Base-by-base conservation (phyloP, 768 basidiomycete species). In the Kwoniella botswanensis region DNA sequence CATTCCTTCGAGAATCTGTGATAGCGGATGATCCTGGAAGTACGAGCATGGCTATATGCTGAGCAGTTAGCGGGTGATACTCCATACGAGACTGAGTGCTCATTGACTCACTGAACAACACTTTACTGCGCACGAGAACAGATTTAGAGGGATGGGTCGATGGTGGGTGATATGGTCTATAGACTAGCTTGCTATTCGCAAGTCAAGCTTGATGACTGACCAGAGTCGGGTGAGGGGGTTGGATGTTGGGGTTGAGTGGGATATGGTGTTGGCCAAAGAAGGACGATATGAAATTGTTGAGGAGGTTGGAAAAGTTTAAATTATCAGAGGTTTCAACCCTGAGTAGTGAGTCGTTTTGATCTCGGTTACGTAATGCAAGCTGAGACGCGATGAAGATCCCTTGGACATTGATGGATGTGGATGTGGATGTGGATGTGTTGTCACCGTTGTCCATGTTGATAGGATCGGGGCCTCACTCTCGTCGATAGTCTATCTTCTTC, bases 11-110 rank as follows among this genome's bases (percentile, higher is more conserved):
- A 10, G 90, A 87, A 29, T 84, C 82, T 1, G 94, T 91, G 68
- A 94, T 84, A 13, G 89, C 88, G 2, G 94, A 95, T 21, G 90
- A 87, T 52, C 95, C 95, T 29, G 85, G 84, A 11, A 96, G 86
- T 63, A 93, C 85, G 41, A 97, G 87, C 94, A 97, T 96, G 54
- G 63, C 63, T 69, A 52, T 24, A 41, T 29, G 26, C 22, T 41
- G 18, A 21, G 17, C 12, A 29, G 64, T 43, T 10, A 26, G 35
- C 62, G 9, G 35, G 35, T 46, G 44, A 15, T 18, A 6, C 9
- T 50, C 18, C 35, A 35, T 35, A 35, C 35, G 35, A 35, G 35
- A 35, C 35, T 35, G 35, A 35, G 35, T n/a, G 35, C 35, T 35
- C 35, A 35, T 6, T 35, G 35, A 35, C 35, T 35, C 7, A 35